Evolutionary conservation across 148 eudicot genomes (phyloP).

Genomic region (Silene uniflora): DNA sequence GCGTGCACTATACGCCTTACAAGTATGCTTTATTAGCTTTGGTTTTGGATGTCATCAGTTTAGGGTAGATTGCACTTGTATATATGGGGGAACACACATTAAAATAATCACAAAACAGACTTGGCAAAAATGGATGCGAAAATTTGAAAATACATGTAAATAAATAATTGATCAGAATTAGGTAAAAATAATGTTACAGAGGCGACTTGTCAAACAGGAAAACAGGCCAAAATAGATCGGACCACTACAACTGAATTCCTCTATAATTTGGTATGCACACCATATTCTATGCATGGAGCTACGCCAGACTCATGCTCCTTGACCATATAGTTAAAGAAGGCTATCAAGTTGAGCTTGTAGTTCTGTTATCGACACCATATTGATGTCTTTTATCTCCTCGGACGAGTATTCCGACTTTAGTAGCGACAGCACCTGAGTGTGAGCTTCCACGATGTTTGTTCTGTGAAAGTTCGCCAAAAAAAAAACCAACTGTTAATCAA

Average conservation of each 20-base stretch:
- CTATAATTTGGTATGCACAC: background rate
- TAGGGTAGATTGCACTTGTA: too few species aligned
- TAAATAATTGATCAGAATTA: background rate
- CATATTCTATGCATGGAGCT: background rate
- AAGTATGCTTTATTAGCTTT: too few species aligned
- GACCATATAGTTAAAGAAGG: conserved; percentile 36
- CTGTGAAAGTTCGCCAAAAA: conserved; percentile 32
- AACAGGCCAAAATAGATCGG: background rate
- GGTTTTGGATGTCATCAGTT: too few species aligned
- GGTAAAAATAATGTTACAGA: background rate
- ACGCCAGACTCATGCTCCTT: background rate
- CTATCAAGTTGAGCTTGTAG: conserved; percentile 76
- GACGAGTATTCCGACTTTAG: conserved; percentile 68
- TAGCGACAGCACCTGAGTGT: conserved; percentile 59
- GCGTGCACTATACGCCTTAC: too few species aligned
- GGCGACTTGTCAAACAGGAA: background rate
- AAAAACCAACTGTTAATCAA: background rate
- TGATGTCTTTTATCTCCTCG: conserved; percentile 57
- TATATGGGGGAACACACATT: too few species aligned
- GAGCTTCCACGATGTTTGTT: conserved; percentile 89
- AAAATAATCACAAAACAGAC: too few species aligned
- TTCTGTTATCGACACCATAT: conserved; percentile 65
- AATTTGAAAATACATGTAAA: too few species aligned
- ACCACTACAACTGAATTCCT: background rate
- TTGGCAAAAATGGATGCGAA: too few species aligned